phyloP scores from a whole-genome alignment of 2,329 filamentous ascomycete genomes.

The Aspergillus sp. region DNA sequence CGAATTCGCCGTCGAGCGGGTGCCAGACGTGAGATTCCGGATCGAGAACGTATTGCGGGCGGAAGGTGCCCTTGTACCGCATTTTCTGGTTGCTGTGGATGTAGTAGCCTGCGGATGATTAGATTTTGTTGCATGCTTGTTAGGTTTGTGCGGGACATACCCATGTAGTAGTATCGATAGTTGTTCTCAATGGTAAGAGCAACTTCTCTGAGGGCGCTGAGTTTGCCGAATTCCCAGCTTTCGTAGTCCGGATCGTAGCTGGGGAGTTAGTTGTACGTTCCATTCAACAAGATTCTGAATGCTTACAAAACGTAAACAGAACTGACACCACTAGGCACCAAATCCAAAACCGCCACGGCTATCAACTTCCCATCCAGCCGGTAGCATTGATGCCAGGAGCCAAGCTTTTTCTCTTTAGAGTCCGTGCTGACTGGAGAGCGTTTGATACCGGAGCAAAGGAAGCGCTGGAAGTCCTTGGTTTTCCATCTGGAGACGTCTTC shows the following conservation, averaged over 20 bases:
- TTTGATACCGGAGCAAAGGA: conserved; percentile 42
- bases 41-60: conserved; percentile 45
- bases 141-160: conserved; percentile 19
- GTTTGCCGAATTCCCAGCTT: conserved; percentile 56
- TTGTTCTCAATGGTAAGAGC: conserved; percentile 48
- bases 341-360: conserved; percentile 43
- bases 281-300: background rate
- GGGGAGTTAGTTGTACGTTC: conserved; percentile 2
- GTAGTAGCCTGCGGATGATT: conserved; percentile 47
- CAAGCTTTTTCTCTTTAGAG: conserved; percentile 37
- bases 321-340: conserved; percentile 42
- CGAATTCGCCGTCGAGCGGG: conserved; percentile 36
- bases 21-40: conserved; percentile 42
- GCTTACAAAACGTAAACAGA: conserved; percentile 46
- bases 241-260: conserved; percentile 56
- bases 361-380: conserved; percentile 44
- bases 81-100: conserved; percentile 52
- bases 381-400: conserved; percentile 47
- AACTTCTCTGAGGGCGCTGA: conserved; percentile 56
- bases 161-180: conserved; percentile 61
- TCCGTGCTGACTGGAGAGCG: conserved; percentile 29
- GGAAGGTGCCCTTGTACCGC: conserved; percentile 44
- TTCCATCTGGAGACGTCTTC: conserved; percentile 40
- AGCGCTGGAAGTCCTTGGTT: conserved; percentile 39
- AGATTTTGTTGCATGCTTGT: background rate